Conservation (phyloP, 1,139 yeast genomes). For the Zygoascus hellenicus region DNA sequence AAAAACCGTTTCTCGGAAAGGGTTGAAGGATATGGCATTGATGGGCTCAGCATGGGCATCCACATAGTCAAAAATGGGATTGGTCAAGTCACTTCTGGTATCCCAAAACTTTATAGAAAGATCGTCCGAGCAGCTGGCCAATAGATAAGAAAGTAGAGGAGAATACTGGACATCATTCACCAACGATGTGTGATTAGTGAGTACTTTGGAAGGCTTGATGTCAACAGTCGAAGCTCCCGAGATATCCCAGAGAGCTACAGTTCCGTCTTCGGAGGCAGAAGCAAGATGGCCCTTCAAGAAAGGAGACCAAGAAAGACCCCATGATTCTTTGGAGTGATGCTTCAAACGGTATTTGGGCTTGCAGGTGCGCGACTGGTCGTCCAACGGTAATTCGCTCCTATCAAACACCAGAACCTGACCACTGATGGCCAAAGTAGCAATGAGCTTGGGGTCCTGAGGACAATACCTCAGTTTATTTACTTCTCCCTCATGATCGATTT, state of each 20-base stretch:
- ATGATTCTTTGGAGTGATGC: slow-evolving; percentile 63
- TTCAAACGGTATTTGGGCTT: slow-evolving; percentile 35
- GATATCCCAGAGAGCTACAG: slow-evolving; percentile 64
- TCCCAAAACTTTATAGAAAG: slow-evolving; percentile 64
- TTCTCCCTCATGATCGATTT: slow-evolving; percentile 37
- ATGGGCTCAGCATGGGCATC: slow-evolving; percentile 42
- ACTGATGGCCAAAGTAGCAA: slow-evolving; percentile 72
- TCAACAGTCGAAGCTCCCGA: slow-evolving; percentile 9
- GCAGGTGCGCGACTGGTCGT: slow-evolving; percentile 15
- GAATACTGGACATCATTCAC: slow-evolving; percentile 46
- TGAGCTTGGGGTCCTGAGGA: slow-evolving; percentile 61
- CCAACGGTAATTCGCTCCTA: slow-evolving; percentile 30
- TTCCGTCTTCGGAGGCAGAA: slow-evolving; percentile 61
- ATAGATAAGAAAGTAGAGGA: slow-evolving; percentile 39
- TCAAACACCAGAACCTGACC: slow-evolving; percentile 73
- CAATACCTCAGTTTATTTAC: slow-evolving; percentile 78
- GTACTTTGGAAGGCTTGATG: slow-evolving; percentile 23
- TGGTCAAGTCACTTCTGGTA: slow-evolving; percentile 36
- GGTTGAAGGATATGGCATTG: slow-evolving; percentile 63
- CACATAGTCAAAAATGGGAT: slow-evolving; percentile 25
- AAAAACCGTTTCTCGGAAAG: slow-evolving; percentile 46
- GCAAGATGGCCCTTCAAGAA: slow-evolving; percentile 40
- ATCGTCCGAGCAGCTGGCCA: slow-evolving; percentile 76
- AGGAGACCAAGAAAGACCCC: slow-evolving; percentile 62
- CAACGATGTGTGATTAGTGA: slow-evolving; percentile 28